These are phyloP conservation scores for Elongisporangium undulatum DNA, from an alignment of 352 stramenopile species.

Conservation along the genomic window DNA sequence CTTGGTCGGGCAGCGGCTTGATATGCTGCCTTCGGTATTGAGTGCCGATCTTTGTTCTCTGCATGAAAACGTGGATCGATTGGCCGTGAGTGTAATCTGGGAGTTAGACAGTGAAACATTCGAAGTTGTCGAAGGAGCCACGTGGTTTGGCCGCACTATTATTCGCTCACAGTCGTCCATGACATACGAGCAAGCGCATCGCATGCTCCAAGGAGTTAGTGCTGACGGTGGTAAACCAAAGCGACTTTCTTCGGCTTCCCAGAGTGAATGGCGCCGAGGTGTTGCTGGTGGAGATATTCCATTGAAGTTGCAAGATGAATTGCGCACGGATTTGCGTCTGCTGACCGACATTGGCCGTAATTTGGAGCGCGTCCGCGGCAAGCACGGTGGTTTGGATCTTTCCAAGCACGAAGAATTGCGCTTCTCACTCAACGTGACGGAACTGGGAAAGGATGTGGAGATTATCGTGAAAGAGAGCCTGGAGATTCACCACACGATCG, in stretches of 20 bases:
- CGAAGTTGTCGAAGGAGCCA: slow-evolving; percentile 9
- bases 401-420: slow-evolving; percentile 81
- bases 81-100: slow-evolving; percentile 92
- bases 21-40: slow-evolving; percentile 92
- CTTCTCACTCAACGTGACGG: slow-evolving; percentile 76
- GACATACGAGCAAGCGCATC: slow-evolving; percentile 84
- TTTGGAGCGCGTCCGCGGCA: slow-evolving; percentile 47
- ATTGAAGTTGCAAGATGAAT: slow-evolving; percentile 34
- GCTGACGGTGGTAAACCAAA: slow-evolving; percentile 43
- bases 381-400: slow-evolving; percentile 72
- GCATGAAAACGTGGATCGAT: slow-evolving; percentile 84
- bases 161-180: slow-evolving; percentile 94
- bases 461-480: slow-evolving; percentile 89
- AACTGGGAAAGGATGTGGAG: slow-evolving; percentile 67
- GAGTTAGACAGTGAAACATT: slow-evolving; percentile 52
- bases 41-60: slow-evolving; percentile 90
- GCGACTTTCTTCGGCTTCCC: slow-evolving; percentile 2
- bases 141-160: slow-evolving; percentile 91
- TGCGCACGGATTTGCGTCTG: slow-evolving; percentile 52
- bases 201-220: slow-evolving; percentile 60
- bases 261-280: slow-evolving; percentile 16
- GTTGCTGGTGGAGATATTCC: slow-evolving; percentile 70
- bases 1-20: slow-evolving; percentile 92
- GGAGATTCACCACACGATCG: slow-evolving; percentile 93
- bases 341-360: slow-evolving; percentile 65